These are phyloP conservation scores for grape (Vitis vinifera) DNA, from an alignment of 164 flowering plant species.

Conservation along the genomic window ASM3070453v1 NC_081805.1:6413501-6414000, in stretches of 20 bases:
- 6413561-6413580: slow-evolving; percentile 89
- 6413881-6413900: slow-evolving; percentile 55
- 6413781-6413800: slow-evolving; percentile 59
- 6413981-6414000: no score
- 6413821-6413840: slow-evolving; percentile 63
- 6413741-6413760: slow-evolving; percentile 81
- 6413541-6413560: slow-evolving; percentile 82
- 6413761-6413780: slow-evolving; percentile 73
- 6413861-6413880: slow-evolving; percentile 75
- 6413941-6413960: background rate
- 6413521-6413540: slow-evolving; percentile 70
- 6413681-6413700: slow-evolving; percentile 67
- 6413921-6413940: background rate
- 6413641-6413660: slow-evolving; percentile 93
- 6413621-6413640: slow-evolving; percentile 92
- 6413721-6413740: slow-evolving; percentile 93
- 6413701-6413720: slow-evolving; percentile 84
- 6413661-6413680: slow-evolving; percentile 75
- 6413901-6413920: background rate
- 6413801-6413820: slow-evolving; percentile 62
- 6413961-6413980: no score
- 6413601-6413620: slow-evolving; percentile 71
- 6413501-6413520: slow-evolving; percentile 93
- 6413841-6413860: slow-evolving; percentile 80
- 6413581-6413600: slow-evolving; percentile 86